phyloP scores from a whole-genome alignment of 106 monocot species.

The Dactylorhiza incarnata region DNA sequence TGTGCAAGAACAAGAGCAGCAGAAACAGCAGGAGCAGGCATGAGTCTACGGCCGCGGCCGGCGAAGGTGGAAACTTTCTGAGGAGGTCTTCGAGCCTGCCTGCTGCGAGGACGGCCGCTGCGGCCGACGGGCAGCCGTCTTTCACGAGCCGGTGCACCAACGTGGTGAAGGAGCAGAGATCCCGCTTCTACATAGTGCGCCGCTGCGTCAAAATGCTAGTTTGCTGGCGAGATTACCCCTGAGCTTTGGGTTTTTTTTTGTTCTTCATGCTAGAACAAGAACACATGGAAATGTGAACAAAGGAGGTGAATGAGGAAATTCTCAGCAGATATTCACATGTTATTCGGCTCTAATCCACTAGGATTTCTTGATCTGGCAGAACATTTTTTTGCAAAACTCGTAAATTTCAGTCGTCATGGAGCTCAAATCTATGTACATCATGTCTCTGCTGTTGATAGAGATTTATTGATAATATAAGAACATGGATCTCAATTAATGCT shows the following conservation, averaged over 20 bases:
- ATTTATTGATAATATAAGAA: too few relatives aligned
- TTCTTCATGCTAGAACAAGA: too few relatives aligned
- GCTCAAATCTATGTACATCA: too few relatives aligned
- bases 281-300: too few relatives aligned
- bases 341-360: too few relatives aligned
- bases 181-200: conserved; percentile 1
- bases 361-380: too few relatives aligned
- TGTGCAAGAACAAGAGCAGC: conserved; percentile 7
- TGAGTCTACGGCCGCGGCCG: neutral
- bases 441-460: too few relatives aligned
- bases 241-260: neutral
- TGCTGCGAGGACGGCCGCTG: neutral
- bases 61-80: neutral
- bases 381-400: too few relatives aligned
- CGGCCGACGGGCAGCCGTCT: neutral
- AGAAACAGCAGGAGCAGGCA: neutral
- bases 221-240: conserved; percentile 7
- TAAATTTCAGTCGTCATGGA: too few relatives aligned
- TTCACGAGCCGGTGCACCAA: conserved; percentile 7
- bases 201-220: conserved; percentile 5
- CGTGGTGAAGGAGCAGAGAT: conserved; percentile 4
- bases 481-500: too few relatives aligned
- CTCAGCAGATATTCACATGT: too few relatives aligned
- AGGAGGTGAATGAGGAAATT: too few relatives aligned
- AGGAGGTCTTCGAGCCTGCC: conserved; percentile 6